Evolutionary conservation across 768 basidiomycete species (phyloP), one percentile per base, ranked within the genome.

Genomic region (Asterophora parasitica): DNA sequence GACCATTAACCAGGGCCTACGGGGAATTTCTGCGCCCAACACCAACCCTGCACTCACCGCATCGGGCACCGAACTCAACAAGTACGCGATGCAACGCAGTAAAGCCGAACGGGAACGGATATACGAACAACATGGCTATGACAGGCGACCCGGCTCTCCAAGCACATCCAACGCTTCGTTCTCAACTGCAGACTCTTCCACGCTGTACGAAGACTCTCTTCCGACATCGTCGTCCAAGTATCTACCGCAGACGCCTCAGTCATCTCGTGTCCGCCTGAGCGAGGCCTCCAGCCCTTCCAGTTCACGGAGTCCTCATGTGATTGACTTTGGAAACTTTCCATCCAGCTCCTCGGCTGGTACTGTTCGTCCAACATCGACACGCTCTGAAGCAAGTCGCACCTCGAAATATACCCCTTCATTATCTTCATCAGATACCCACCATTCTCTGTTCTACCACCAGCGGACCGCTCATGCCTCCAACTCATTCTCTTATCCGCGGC

Each of bases 41-140:
- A 89, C 88, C 19, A 92, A 92, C 58, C 88, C 88, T 5, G 80
- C 82, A 10, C 78, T 91, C 47, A 88, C 87, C 1, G 50, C 76
- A 36, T 72, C 78, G 55, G 89, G 88, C 32, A 82, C 83, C 8
- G 85, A 88, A 52, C 68, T 88, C 59, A 89, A 83, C 64, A 73
- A 78, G 55, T 78, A 74, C 59, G 70, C 75, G 17, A 62, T 79
- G 57, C 72, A 75, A 40, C 75, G 74, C 49, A 64, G 65, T 45
- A 77, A 70, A 58, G 61, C 64, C 19, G 86, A 85, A 45, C 67
- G 81, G 50, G 83, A 85, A 37, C 72, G 70, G 44, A 61, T 67
- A 15, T 80, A 82, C 55, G 73, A 70, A 16, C 67, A 65, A 34
- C 59, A 67, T 46, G 52, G 57, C 32, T 59, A 59, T 31, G 49